These are phyloP conservation scores for Trebouxia sp. DNA, from an alignment of 139 green algal species.

Conservation along the genomic window DNA sequence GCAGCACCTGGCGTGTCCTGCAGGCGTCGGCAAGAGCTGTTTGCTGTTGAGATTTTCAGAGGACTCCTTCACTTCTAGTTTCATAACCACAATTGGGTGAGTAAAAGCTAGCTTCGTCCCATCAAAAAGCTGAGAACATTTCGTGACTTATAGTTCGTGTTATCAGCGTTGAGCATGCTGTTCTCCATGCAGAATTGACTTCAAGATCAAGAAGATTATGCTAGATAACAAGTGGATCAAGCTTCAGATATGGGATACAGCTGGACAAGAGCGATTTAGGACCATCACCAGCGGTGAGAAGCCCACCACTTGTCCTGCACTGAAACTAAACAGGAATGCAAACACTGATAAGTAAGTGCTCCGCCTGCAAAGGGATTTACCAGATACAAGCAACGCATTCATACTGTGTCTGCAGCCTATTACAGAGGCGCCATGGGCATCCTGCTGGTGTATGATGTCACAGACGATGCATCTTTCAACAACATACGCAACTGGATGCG, in stretches of 20 bases:
- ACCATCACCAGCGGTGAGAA: slow-evolving; percentile 93
- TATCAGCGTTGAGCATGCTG: neutral
- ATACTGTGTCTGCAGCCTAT: slow-evolving; percentile 74
- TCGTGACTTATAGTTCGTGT: too few relatives aligned
- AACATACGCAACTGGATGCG: slow-evolving; percentile 98
- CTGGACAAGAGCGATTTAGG: slow-evolving; percentile 96
- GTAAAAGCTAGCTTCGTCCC: neutral
- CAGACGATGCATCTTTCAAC: slow-evolving; percentile 93
- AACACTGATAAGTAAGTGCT: too few relatives aligned
- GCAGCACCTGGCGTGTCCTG: too few relatives aligned
- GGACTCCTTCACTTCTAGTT: slow-evolving; percentile 94
- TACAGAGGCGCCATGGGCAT: slow-evolving; percentile 97
- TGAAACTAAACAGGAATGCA: neutral
- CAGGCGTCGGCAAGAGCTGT: slow-evolving; percentile 97
- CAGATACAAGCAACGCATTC: neutral
- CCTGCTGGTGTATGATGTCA: slow-evolving; percentile 97
- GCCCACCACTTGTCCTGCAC: neutral
- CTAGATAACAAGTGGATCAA: slow-evolving; percentile 94
- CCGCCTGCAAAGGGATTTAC: neutral
- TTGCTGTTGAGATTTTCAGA: slow-evolving; percentile 95
- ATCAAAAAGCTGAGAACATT: neutral
- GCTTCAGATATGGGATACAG: slow-evolving; percentile 99
- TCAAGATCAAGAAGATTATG: slow-evolving; percentile 97
- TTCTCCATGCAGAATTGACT: slow-evolving; percentile 86
- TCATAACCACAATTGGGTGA: slow-evolving; percentile 98